Base-by-base conservation (phyloP, 495 filamentous ascomycete species). In the Aspergillus nanangensis region DNA sequence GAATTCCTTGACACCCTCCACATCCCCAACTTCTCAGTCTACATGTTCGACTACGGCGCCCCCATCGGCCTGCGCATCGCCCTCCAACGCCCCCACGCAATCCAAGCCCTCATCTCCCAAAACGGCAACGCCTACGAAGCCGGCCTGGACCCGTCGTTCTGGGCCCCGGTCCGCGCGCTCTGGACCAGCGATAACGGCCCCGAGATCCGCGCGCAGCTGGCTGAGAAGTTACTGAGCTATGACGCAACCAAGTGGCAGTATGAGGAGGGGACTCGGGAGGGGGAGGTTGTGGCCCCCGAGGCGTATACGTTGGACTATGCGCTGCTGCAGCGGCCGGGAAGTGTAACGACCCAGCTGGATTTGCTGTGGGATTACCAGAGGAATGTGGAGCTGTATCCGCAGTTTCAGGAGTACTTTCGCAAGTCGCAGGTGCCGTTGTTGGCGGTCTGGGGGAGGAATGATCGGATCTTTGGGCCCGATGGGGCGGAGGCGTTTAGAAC, bases 11-110 rank as follows among this genome's bases (percentile, higher is more conserved):
- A 70, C 17, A 53, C 59, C 17, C 62, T 80, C 11, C 49, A 58
- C 9, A 63, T 82, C 34, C 52, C 40, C 7, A 71, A 64, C 25
- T 83, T 75, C 60, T 63, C 70, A 14, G 52, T 84, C 20, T 86
- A 81, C 58, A 72, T 84, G 47, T 85, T 85, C 56, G 81, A 86
- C 63, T 84, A 84, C 60, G 81, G 82, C 27, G 79, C 81, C 0
- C 80, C 82, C 0, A 67, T 66, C 10, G 81, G 70, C 3, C 58
- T 82, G 8, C 68, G 77, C 4, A 60, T 83, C 8, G 78, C 81
- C 0, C 64, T 82, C 7, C 39, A 68, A 18, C 62, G 71, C 3
- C 72, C 75, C 0, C 49, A 71, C 5, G 58, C 63, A 9, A 61
- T 83, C 25, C 58, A 64, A 20, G 76, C 74, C 13, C 76, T 86